Evolutionary conservation across 1,284 basidiomycete species (phyloP).

Genomic region (Leccinum pachyderme): DNA sequence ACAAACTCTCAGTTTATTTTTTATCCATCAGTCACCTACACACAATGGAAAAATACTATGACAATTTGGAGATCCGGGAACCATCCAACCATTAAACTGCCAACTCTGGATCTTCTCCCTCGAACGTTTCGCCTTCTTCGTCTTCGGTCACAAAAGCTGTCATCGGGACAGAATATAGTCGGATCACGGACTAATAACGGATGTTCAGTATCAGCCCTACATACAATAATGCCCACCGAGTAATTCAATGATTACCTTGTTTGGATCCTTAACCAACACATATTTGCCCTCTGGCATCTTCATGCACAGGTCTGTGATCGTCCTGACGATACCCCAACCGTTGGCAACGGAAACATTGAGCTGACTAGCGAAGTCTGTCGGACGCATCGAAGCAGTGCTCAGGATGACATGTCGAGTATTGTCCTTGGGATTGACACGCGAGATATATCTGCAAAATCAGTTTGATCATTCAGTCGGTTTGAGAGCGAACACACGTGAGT

Average conservation of each 20-base stretch:
- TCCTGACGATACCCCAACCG: conserved; percentile 98
- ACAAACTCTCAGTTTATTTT: conserved; percentile 3
- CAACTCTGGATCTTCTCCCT: conserved; percentile 50
- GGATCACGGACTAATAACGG: conserved; percentile 77
- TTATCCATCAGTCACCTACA: neutral
- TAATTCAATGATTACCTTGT: conserved; percentile 61
- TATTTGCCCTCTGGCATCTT: conserved; percentile 97
- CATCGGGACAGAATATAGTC: conserved; percentile 89
- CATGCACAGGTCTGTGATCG: conserved; percentile 88
- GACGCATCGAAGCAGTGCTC: conserved; percentile 93
- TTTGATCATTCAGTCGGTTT: conserved; percentile 11
- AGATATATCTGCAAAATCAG: conserved; percentile 69
- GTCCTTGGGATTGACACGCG: conserved; percentile 91
- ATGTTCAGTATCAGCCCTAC: conserved; percentile 8
- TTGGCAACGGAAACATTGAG: conserved; percentile 95
- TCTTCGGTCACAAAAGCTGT: conserved; percentile 77
- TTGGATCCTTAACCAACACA: conserved; percentile 93
- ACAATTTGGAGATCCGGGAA: conserved; percentile 7
- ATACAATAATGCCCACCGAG: neutral
- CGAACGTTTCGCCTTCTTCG: conserved; percentile 51
- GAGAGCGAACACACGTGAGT: neutral
- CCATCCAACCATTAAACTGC: conserved; percentile 17
- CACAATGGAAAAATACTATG: neutral
- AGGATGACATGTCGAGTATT: conserved; percentile 95
- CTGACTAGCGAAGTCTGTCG: conserved; percentile 91